Base-by-base conservation (phyloP, 2,329 filamentous ascomycete genomes). In the Phoma herbarum region DNA sequence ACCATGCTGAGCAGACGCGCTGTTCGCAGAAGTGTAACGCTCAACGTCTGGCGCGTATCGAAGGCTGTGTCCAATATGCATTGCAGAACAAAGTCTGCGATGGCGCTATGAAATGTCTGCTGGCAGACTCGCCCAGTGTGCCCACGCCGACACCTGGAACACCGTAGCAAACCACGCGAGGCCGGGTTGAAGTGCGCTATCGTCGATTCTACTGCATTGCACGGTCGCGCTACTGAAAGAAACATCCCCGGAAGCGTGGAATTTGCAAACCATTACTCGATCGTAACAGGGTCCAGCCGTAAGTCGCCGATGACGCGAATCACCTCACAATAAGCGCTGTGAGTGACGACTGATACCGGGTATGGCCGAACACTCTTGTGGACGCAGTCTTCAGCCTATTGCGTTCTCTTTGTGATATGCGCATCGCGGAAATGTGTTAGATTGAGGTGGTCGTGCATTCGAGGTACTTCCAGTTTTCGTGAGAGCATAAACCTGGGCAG, bases 231-330 rank as follows among this genome's bases (percentile, higher is more conserved):
- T 62, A 64, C 53, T 52, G 47, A 52, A 54, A 35, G 43, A 35
- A 51, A 54, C 58, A 52, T 56, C 48, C 60, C 57, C 49, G 57
- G 61, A 62, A 44, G 53, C 52, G 59, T 51, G 55, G 44, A 61
- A 54, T 59, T 63, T 59, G 61, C 61, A 68, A 65, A 70, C 64
- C 55, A 72, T 76, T 76, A 76, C 74, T 76, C 72, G 74, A 76
- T 75, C 60, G 59, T 59, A 70, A 70, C 64, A 66, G 60, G 62
- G 58, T 57, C 47, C 57, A 52, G 52, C 52, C 52, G 48, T 45
- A 60, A 45, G 47, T 60, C 52, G 52, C 57, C 57, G 57, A 52
- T 49, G 52, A 52, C 48, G 26, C 42, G 48, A 57, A 52, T 26
- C 33, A 43, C 26, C 45, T 49, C 50, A 45, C 45, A 41, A 43